These are phyloP conservation scores for Ogataea philodendri DNA, from an alignment of 805 yeast genomes.

Conservation along the genomic window DNA sequence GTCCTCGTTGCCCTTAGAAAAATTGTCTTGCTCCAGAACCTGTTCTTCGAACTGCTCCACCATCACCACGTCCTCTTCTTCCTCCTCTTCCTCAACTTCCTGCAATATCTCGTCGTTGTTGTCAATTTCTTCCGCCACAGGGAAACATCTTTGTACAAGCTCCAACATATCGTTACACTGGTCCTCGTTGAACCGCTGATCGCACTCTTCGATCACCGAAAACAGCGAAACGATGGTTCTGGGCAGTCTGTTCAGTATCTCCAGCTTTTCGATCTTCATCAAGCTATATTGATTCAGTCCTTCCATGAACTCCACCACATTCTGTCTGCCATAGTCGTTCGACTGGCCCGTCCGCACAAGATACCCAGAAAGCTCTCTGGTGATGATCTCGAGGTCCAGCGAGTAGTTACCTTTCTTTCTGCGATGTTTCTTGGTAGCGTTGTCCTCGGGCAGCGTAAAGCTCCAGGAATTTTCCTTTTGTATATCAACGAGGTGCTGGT, in stretches of 20 bases:
- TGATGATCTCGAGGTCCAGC: constrained; percentile 49
- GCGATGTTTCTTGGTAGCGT: constrained; percentile 27
- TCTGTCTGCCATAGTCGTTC: constrained; percentile 31
- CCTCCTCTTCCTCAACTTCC: constrained; percentile 19
- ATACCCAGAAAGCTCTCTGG: constrained; percentile 46
- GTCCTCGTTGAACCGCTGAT: constrained; percentile 72
- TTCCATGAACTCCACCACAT: constrained; percentile 37
- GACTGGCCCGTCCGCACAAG: constrained; percentile 37
- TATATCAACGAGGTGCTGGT: constrained; percentile 48
- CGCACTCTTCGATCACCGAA: constrained; percentile 89
- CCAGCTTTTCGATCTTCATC: constrained; percentile 81
- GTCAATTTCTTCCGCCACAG: constrained; percentile 35
- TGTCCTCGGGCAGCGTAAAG: constrained; percentile 32
- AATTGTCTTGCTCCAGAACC: constrained; percentile 30
- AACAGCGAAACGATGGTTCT: constrained; percentile 74
- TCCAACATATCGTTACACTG: constrained; percentile 58
- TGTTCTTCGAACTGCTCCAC: constrained; percentile 27
- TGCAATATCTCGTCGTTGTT: constrained; percentile 24
- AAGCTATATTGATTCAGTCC: constrained; percentile 51
- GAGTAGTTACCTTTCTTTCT: constrained; percentile 33
- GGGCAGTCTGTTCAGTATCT: constrained; percentile 80
- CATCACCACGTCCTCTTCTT: constrained; percentile 24
- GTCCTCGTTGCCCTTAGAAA: constrained; percentile 8
- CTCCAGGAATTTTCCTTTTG: constrained; percentile 49
- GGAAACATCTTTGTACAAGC: constrained; percentile 54